These are phyloP conservation scores for Phytophthora pini DNA, from an alignment of 352 stramenopile species.

Conservation along the genomic window DNA sequence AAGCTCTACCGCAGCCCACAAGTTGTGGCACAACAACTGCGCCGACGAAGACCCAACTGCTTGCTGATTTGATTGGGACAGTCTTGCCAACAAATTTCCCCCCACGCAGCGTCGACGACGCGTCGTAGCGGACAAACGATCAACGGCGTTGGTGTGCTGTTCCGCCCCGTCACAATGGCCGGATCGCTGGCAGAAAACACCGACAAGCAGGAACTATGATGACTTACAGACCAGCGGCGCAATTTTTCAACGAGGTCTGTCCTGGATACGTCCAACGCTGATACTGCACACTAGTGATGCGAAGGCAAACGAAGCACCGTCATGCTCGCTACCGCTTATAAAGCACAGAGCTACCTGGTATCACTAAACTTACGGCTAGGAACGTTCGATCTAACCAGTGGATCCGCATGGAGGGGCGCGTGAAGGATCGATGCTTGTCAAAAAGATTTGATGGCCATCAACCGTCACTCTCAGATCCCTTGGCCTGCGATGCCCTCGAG, in stretches of 20 bases:
- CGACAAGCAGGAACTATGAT: background rate
- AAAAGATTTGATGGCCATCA: conserved; percentile 18
- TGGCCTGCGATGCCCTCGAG: background rate
- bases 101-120: background rate
- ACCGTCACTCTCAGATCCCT: conserved; percentile 18
- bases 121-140: background rate
- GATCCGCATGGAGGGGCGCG: too few relatives aligned
- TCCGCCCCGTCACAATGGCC: background rate
- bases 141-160: background rate
- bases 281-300: too few relatives aligned
- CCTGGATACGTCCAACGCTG: too few relatives aligned
- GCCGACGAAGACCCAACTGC: background rate
- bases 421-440: conserved; percentile 5
- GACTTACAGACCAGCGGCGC: background rate
- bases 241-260: background rate
- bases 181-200: background rate
- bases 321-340: too few relatives aligned
- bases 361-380: too few relatives aligned
- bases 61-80: background rate
- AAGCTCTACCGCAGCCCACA: too few relatives aligned
- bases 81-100: background rate
- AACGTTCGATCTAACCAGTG: too few relatives aligned
- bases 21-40: too few relatives aligned
- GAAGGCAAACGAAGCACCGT: too few relatives aligned
- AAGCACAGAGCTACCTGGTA: too few relatives aligned